These are phyloP conservation scores for Grigorovia yakushimaensis DNA, from an alignment of 805 yeast genomes.

Conservation along the genomic window DNA sequence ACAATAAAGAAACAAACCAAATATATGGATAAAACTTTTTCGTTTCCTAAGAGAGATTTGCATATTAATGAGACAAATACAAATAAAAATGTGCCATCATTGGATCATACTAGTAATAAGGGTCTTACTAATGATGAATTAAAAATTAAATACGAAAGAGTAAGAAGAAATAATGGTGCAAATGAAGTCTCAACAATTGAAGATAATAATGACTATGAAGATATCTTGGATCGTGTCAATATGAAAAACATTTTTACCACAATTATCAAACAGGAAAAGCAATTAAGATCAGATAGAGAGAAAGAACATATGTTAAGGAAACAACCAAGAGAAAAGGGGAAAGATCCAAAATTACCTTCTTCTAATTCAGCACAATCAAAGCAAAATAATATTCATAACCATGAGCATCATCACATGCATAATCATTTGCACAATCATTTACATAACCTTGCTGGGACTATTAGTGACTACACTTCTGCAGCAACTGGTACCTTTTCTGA, in stretches of 20 bases:
- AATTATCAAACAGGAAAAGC: slow-evolving; percentile 2
- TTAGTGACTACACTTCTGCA: slow-evolving; percentile 21
- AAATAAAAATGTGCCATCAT: background rate
- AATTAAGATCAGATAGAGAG: slow-evolving; percentile 1
- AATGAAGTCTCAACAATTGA: slow-evolving; percentile 1
- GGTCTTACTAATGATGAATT: too few relatives aligned
- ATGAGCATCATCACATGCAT: slow-evolving; percentile 1
- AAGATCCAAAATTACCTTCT: background rate
- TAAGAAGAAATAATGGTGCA: slow-evolving; percentile 1
- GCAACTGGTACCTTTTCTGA: slow-evolving; percentile 23
- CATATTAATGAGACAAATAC: background rate
- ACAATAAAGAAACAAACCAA: background rate
- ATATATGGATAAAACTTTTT: background rate
- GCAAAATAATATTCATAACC: background rate
- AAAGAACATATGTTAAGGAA: background rate
- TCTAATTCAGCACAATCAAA: background rate
- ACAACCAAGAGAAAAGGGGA: background rate
- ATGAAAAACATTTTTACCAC: slow-evolving; percentile 3
- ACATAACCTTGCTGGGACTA: background rate
- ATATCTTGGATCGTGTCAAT: background rate
- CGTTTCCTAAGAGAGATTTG: background rate
- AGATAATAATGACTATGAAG: slow-evolving; percentile 2
- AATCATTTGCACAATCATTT: slow-evolving; percentile 6
- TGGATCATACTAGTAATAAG: background rate
- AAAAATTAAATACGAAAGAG: background rate